Base-by-base conservation (phyloP, 129 eudicot species). In the Saposhnikovia divaricata region DNA sequence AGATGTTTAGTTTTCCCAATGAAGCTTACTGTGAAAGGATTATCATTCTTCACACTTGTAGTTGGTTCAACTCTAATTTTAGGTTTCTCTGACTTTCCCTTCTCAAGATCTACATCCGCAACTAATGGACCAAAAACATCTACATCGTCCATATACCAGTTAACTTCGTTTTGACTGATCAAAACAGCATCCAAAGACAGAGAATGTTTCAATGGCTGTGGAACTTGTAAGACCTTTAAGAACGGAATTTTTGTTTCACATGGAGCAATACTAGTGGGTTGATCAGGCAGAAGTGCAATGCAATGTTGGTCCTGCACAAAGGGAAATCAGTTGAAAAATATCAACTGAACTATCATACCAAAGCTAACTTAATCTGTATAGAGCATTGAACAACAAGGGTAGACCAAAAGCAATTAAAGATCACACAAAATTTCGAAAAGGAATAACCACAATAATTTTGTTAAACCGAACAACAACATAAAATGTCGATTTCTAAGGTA, bases 81-180 rank as follows among this genome's bases (percentile, higher is more conserved):
- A 23, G 84, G 71, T 40, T 75, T 80, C 74, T 84, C 98, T 39
- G 78, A 59, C 57, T 72, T 88, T 53, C 88, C 96, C 27, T 88
- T 85, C 87, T 91, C 97, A 75, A 85, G 68, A 83, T 93, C 96
- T 23, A 83, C 82, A 76, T 85, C 89, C 23, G 81, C n/a, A 74
- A 57, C 19, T 71, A 90, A 87, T 44, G 90, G 86, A 37, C 83
- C 79, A 86, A 83, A 85, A 19, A 83, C 79, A 80, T 81, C 88
- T 53, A 82, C 84, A 46, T 83, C 81, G 69, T 87, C 90, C 85
- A 81, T 85, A 80, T 79, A 84, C 71, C 75, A 59, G 71, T 81
- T 83, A 78, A 83, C 79, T 77, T 73, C 50, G 55, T 88, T 86
- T 86, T 87, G 91, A 61, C 88, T 75, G 71, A 55, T 88, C 57